Conservation (phyloP, 106 monocot genomes). For the Triglochin maritima region DNA sequence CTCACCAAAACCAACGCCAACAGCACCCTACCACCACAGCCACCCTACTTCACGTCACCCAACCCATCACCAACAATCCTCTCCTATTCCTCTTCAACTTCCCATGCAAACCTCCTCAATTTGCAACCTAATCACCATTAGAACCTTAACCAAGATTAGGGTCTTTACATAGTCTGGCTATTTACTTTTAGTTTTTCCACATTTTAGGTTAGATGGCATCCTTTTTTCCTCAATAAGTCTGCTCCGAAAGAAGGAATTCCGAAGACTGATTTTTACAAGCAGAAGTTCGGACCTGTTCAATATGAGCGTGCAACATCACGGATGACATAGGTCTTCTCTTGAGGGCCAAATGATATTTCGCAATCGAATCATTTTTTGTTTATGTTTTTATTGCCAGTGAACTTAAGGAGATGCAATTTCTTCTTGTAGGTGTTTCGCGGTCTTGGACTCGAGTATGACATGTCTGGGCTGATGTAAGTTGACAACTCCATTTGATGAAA, state of each 20-base stretch:
- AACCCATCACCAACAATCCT: too few relatives aligned
- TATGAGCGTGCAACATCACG: constrained; percentile 35
- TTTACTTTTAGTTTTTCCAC: not conserved
- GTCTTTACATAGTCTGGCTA: not conserved
- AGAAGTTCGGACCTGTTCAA: constrained; percentile 61
- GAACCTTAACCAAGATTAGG: too few relatives aligned
- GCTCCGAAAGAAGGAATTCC: constrained; percentile 76
- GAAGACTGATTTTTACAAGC: constrained; percentile 50
- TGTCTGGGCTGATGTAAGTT: constrained; percentile 66
- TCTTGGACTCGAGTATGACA: constrained; percentile 69
- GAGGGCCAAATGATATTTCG: too few relatives aligned
- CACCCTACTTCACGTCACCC: too few relatives aligned
- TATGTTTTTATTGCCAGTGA: too few relatives aligned
- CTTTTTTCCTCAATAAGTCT: constrained; percentile 60
- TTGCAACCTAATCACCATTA: too few relatives aligned
- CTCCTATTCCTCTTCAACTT: too few relatives aligned
- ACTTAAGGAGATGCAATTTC: not conserved
- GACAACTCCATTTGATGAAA: not conserved
- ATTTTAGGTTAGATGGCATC: constrained; percentile 76
- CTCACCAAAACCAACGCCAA: too few relatives aligned
- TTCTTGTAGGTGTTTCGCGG: constrained; percentile 48
- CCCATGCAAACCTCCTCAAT: too few relatives aligned
- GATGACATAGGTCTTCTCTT: constrained; percentile 50
- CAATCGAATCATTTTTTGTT: too few relatives aligned
- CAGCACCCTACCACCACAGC: too few relatives aligned